Conservation (phyloP, 2,329 filamentous ascomycete species). For the Xylaria sp. region DNA sequence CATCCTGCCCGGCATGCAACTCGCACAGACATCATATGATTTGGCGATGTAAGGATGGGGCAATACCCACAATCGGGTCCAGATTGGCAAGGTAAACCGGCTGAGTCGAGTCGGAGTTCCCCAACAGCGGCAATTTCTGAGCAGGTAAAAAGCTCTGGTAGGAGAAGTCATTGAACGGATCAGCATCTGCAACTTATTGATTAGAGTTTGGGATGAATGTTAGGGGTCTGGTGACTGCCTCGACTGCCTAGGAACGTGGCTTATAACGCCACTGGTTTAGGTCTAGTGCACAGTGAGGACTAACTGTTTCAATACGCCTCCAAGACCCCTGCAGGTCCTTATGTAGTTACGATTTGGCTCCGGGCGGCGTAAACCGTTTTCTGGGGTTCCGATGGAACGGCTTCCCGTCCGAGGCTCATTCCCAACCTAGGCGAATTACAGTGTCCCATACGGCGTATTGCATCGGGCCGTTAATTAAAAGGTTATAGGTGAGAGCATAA, state of each 20-base stretch:
- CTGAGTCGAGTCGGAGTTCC: constrained; percentile 6
- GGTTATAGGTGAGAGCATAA: background rate
- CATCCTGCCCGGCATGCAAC: background rate
- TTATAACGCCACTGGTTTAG: background rate
- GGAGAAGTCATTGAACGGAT: background rate
- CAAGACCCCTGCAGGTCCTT: background rate
- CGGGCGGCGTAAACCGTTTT: background rate
- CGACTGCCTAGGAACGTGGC: background rate
- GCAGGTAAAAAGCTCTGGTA: background rate
- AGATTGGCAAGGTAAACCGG: background rate
- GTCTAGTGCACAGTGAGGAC: background rate
- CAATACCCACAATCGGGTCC: background rate
- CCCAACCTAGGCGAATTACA: background rate
- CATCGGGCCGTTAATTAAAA: background rate
- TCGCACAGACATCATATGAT: constrained; percentile 11
- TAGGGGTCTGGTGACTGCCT: constrained; percentile 5
- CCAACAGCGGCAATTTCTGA: background rate
- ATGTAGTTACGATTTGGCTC: background rate
- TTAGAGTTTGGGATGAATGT: background rate
- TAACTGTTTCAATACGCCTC: background rate
- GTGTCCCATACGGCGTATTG: constrained; percentile 6
- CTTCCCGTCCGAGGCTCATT: background rate
- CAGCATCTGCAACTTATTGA: background rate
- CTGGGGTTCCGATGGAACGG: background rate
- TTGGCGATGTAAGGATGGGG: background rate